Evolutionary conservation across 2,329 filamentous ascomycete genomes (phyloP), one percentile per base, ranked within the genome.

Genomic region (Calonectria hawksworthii): DNA sequence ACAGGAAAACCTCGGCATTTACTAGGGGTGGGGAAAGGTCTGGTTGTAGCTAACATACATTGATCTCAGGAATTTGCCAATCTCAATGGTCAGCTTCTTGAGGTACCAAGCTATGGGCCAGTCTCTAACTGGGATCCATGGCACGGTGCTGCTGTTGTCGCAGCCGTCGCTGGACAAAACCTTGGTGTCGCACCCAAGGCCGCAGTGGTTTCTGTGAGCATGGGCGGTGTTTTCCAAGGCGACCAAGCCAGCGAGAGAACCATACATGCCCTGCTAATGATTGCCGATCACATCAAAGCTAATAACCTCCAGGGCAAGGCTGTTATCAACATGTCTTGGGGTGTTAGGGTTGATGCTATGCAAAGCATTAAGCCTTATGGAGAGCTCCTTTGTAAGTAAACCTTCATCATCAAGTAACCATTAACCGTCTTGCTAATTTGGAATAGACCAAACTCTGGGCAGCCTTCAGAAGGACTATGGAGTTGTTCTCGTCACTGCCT

Each of bases 261-360:
- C 11, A 67, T 67, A 21, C 64, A 67, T 21, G 64, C 64, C 23
- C 32, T 67, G 9, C 64, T 67, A 14, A 26, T 67, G 44, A 21
- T 68, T 28, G 65, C 47, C 7, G 65, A 52, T 11, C 65, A 54
- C 50, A 68, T 68, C 50, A 68, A 68, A 32, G 32, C 16, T 23
- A 54, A 52, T 16, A 68, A 54, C 5, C 47, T 30, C 34, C 50
- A 54, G 50, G 65, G 50, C 50, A 54, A 41, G 50, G 50, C 65
- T 14, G 65, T 68, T 50, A 54, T 68, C 32, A 68, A 68, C 65
- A 68, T 68, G 65, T 68, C 65, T 36, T 68, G 65, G 65, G 65
- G 65, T 14, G 34, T 54, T 26, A 36, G 30, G n/a, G 64, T 67
- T 14, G 44, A 50, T 13, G 21, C 41, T 30, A 67, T 67, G 64